Evolutionary conservation across 1,284 basidiomycete species (phyloP), one percentile per base, ranked within the genome.

Genomic region (Kalmanozyma brasiliensis): DNA sequence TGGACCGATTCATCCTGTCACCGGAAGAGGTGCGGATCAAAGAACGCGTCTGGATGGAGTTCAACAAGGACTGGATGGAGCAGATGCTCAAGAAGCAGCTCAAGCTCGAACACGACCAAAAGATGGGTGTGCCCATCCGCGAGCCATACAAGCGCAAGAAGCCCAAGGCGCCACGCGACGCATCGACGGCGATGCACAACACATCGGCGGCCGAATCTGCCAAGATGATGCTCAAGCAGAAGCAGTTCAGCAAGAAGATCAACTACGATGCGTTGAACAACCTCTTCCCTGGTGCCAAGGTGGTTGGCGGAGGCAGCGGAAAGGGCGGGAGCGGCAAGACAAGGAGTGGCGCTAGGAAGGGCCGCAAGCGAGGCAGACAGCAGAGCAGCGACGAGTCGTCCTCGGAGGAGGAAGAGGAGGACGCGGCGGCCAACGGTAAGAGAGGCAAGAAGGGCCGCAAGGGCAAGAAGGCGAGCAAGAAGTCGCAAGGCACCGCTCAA

Each of bases 11-110:
- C 81, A 86, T 96, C 58, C 84, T 97, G 43, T 89, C 87, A 11
- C 89, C 91, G 42, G 91, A 92, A 23, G 95, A 98, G 83, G 90
- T 92, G 7, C 88, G 87, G 80, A 87, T 93, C 78, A 96, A 94
- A 82, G 93, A 95, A 78, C 89, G 94, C 23, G 89, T 98, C 17
- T 98, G 96, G 96, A 91, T 98, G 63, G 93, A 95, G 83, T 86
- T 94, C 81, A 98, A 98, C 83, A 88, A 88, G 70, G 93, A 96
- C 51, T 98, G 96, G 84, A 84, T 98, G 46, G 92, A 96, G 81
- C 89, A 91, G 42, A 71, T 65, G 36, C 69, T 82, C 44, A 69
- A 75, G 26, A 76, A 75, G 44, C 77, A 79, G 52, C 63, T 82
- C 43, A 80, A 82, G 63, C 53, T 76, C 24, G 79, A 82, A 49